phyloP scores from a whole-genome alignment of 1,284 basidiomycete species.

The Sporisorium graminicola region DNA sequence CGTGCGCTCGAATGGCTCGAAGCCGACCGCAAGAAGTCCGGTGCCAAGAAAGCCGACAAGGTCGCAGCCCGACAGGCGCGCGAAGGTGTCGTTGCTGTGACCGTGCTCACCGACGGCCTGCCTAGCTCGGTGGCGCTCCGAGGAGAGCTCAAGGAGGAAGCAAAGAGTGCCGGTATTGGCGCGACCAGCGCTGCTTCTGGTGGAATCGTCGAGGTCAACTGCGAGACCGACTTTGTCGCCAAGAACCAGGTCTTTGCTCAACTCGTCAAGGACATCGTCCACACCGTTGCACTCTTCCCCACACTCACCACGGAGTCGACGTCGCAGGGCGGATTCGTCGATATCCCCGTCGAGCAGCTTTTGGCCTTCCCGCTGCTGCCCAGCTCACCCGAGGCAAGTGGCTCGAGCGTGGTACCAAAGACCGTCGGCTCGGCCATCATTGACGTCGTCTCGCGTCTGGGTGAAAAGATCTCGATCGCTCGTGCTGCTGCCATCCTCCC shows the following conservation, averaged over 20 bases:
- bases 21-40: constrained; percentile 78
- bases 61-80: constrained; percentile 79
- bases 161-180: constrained; percentile 65
- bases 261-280: constrained; percentile 84
- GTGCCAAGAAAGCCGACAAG: constrained; percentile 85
- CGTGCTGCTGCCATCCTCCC: constrained; percentile 81
- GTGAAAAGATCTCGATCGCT: constrained; percentile 86
- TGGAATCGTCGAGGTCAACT: constrained; percentile 91
- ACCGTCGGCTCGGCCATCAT: constrained; percentile 83
- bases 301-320: constrained; percentile 70
- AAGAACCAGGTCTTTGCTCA: constrained; percentile 85
- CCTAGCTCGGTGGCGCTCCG: constrained; percentile 31
- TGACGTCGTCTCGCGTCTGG: constrained; percentile 84
- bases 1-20: constrained; percentile 85
- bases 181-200: constrained; percentile 73
- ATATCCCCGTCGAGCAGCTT: constrained; percentile 48
- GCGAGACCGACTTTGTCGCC: constrained; percentile 97
- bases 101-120: constrained; percentile 77
- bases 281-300: constrained; percentile 84
- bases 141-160: constrained; percentile 59
- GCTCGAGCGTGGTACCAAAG: constrained; percentile 64
- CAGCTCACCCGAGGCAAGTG: constrained; percentile 59
- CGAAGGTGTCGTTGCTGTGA: constrained; percentile 84
- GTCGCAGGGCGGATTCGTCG: constrained; percentile 13
- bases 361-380: constrained; percentile 68